A percentile compares a stretch with the other conserved stretches of the same genome.
These are phyloP conservation scores for Trichoderma koningii DNA, from an alignment of 2,329 filamentous ascomycete species.

Conservation along the genomic window DNA sequence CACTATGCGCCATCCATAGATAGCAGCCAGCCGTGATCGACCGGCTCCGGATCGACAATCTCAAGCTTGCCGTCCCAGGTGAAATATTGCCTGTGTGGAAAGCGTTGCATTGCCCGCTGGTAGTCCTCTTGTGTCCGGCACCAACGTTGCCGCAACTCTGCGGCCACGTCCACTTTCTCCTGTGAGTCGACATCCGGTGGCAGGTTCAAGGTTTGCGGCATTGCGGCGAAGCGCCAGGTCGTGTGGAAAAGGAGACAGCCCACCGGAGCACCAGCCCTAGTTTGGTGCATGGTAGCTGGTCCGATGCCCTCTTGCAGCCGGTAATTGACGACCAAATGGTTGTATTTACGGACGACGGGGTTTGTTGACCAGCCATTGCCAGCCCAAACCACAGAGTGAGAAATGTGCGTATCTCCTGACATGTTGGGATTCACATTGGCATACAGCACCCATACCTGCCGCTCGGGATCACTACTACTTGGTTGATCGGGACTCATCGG, in stretches of 20 bases:
- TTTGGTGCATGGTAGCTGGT: slow-evolving; percentile 52
- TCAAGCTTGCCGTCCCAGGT: slow-evolving; percentile 1
- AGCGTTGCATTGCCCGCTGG: not conserved
- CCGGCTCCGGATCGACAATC: not conserved
- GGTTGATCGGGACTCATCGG: not conserved
- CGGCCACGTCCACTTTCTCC: not conserved
- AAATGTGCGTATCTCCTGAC: not conserved
- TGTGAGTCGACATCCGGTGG: slow-evolving; percentile 31
- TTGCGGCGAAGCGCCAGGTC: slow-evolving; percentile 55
- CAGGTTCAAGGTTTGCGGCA: slow-evolving; percentile 37
- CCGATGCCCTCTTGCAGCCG: slow-evolving; percentile 44
- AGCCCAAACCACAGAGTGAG: slow-evolving; percentile 47
- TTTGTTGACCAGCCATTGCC: slow-evolving; percentile 43
- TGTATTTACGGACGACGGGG: slow-evolving; percentile 51
- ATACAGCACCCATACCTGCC: not conserved
- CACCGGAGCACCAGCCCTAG: slow-evolving; percentile 52
- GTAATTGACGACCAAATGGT: slow-evolving; percentile 45
- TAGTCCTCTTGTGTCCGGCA: not conserved
- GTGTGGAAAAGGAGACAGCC: slow-evolving; percentile 50
- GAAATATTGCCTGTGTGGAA: not conserved
- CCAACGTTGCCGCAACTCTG: not conserved
- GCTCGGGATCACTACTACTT: not conserved
- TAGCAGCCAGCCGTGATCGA: not conserved
- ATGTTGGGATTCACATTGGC: too few relatives aligned
- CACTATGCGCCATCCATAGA: not conserved